Percentiles rank a stretch among this genome's conserved stretches.
Evolutionary conservation across 306 rosid species (phyloP).

Genomic region (Alnus rubra): DNA sequence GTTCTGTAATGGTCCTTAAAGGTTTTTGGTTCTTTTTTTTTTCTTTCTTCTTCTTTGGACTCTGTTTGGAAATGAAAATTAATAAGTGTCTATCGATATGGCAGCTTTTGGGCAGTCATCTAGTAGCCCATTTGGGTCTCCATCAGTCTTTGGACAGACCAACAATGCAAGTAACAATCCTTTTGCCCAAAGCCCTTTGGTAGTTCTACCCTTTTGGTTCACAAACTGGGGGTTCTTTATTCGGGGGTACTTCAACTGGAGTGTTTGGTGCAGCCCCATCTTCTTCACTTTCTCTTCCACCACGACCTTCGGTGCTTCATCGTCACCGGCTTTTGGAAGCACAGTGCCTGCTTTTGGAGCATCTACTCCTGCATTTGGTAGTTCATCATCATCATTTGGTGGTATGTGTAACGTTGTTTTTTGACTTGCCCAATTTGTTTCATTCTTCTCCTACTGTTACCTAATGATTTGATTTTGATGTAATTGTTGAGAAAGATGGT

Average conservation of each 20-base stretch:
- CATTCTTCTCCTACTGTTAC: neutral
- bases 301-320: slow-evolving; percentile 42
- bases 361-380: slow-evolving; percentile 70
- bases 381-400: slow-evolving; percentile 58
- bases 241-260: slow-evolving; percentile 91
- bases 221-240: slow-evolving; percentile 61
- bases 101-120: slow-evolving; percentile 96
- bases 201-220: slow-evolving; percentile 70
- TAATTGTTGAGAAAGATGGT: neutral
- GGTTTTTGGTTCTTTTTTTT: slow-evolving; percentile 9
- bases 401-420: slow-evolving; percentile 41
- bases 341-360: slow-evolving; percentile 71
- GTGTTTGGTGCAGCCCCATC: slow-evolving; percentile 83
- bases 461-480: neutral
- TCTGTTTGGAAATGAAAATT: neutral
- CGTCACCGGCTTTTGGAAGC: slow-evolving; percentile 76
- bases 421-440: neutral
- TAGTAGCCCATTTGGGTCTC: slow-evolving; percentile 80
- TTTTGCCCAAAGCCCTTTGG: slow-evolving; percentile 89
- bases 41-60: slow-evolving; percentile 1
- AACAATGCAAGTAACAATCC: slow-evolving; percentile 64
- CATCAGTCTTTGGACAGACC: slow-evolving; percentile 72
- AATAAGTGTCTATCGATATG: slow-evolving; percentile 17
- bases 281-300: slow-evolving; percentile 58
- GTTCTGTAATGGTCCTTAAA: neutral